Base-by-base conservation (phyloP, 2,329 filamentous ascomycete genomes). In the Colletotrichum orchidophilum region DNA sequence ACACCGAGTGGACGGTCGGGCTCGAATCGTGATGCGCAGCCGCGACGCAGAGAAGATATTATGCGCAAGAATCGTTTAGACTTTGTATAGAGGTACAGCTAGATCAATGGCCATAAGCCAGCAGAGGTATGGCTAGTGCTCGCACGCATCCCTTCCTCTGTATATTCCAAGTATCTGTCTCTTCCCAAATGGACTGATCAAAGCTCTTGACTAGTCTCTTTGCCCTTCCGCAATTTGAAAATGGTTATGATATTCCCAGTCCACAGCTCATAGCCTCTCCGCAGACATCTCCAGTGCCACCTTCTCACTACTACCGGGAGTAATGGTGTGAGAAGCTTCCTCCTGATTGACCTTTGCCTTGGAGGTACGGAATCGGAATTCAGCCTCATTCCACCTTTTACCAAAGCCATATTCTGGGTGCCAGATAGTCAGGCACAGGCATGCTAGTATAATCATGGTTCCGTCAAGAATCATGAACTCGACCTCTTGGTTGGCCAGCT, bases 381-480 rank as follows among this genome's bases (percentile, higher is more conserved):
- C 39, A n/a, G 66, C 59, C 21, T 63, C 59, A 50, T 63, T 62
- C 50, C 59, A 64, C 9, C 66, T 46, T 46, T 46, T 46, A 1
- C 46, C 50, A 21, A 64, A 69, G 33, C 39, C 59, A 24, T 52
- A 29, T 18, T 26, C 60, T 24, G 60, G 60, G 8, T 63, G 59
- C n/a, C n/a, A 63, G 12, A 63, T 63, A 29, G 39, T 63, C 27
- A 63, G 53, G 50, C 29, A 53, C 15, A 33, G 27, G 15, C 26
- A 31, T 26, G 60, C 60, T 11, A 63, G 60, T 31, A 63, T 63
- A 33, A 63, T 52, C 60, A 63, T 63, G 26, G 50, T 46, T 15
- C 60, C 60, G 11, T 63, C 60, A 5, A 63, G 60, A 24, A 63
- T 31, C 60, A 63, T 63, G 42, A 63, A 63, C 21, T 63, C 60